These are phyloP conservation scores for Spatholobus suberectus DNA, from an alignment of 306 rosid species.

Conservation along the genomic window DNA sequence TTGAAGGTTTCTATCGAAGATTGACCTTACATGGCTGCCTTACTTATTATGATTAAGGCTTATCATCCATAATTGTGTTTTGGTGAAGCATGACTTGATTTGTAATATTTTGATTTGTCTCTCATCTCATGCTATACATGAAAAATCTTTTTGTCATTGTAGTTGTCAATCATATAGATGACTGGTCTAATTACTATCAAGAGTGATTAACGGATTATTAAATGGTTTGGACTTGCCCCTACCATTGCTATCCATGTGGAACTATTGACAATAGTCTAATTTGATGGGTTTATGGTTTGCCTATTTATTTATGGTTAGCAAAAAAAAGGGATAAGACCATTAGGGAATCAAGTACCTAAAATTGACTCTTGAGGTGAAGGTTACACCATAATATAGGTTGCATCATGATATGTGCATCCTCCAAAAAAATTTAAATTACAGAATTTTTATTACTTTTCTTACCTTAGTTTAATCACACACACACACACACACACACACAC, in stretches of 20 bases:
- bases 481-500: too few relatives aligned
- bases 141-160: slow-evolving; percentile 8
- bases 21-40: slow-evolving; percentile 96
- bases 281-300: slow-evolving; percentile 21
- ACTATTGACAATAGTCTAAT: neutral
- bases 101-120: neutral
- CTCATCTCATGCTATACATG: slow-evolving; percentile 1
- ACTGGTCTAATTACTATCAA: neutral
- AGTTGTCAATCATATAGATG: neutral
- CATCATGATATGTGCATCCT: neutral
- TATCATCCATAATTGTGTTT: slow-evolving; percentile 32
- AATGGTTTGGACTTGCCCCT: slow-evolving; percentile 16
- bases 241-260: neutral
- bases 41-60: slow-evolving; percentile 70
- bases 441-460: neutral
- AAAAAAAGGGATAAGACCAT: slow-evolving; percentile 47
- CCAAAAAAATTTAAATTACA: neutral
- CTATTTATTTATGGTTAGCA: slow-evolving; percentile 47
- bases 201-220: neutral
- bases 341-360: slow-evolving; percentile 36
- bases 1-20: slow-evolving; percentile 84
- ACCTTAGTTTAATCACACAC: neutral
- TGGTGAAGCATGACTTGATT: slow-evolving; percentile 24
- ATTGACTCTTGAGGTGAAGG: too few relatives aligned
- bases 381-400: neutral